phyloP scores from a whole-genome alignment of 805 yeast species.

The Ogataea polymorpha region DNA sequence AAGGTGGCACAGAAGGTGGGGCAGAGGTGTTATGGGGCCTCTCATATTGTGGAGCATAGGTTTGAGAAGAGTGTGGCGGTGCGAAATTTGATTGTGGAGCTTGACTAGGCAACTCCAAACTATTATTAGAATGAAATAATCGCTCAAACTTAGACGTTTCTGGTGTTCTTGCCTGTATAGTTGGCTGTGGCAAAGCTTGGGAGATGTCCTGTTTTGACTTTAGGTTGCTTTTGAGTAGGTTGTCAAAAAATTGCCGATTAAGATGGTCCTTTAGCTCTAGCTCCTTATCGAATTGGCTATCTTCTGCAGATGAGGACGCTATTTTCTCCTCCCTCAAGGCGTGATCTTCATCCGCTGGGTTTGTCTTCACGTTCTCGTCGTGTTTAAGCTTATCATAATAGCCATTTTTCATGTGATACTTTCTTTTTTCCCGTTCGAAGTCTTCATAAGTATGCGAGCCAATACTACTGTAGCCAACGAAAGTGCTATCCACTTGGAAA shows the following conservation, averaged over 20 bases:
- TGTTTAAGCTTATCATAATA: background rate
- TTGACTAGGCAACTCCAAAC: background rate
- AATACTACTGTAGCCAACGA: slow-evolving; percentile 23
- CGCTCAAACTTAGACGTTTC: slow-evolving; percentile 22
- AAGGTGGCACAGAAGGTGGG: background rate
- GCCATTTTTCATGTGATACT: slow-evolving; percentile 20
- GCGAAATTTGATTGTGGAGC: background rate
- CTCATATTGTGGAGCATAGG: too few species aligned
- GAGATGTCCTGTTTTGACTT: background rate
- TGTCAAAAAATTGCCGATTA: slow-evolving; percentile 24
- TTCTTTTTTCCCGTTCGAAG: slow-evolving; percentile 29
- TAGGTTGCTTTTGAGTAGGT: slow-evolving; percentile 8
- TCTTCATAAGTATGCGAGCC: slow-evolving; percentile 30
- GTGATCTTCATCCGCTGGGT: too few species aligned
- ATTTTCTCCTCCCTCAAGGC: too few species aligned
- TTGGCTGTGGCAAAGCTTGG: too few species aligned
- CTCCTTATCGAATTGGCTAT: slow-evolving; percentile 20
- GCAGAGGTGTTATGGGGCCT: background rate
- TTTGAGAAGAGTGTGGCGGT: too few species aligned
- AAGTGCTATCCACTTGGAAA: slow-evolving; percentile 30
- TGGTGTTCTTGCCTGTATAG: slow-evolving; percentile 1
- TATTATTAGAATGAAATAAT: slow-evolving; percentile 15
- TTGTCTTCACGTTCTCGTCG: too few species aligned
- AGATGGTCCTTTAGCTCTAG: slow-evolving; percentile 17
- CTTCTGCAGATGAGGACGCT: slow-evolving; percentile 8